Evolutionary conservation across 2,329 filamentous ascomycete species (phyloP).

Genomic region (Tolypocladium tropicale): DNA sequence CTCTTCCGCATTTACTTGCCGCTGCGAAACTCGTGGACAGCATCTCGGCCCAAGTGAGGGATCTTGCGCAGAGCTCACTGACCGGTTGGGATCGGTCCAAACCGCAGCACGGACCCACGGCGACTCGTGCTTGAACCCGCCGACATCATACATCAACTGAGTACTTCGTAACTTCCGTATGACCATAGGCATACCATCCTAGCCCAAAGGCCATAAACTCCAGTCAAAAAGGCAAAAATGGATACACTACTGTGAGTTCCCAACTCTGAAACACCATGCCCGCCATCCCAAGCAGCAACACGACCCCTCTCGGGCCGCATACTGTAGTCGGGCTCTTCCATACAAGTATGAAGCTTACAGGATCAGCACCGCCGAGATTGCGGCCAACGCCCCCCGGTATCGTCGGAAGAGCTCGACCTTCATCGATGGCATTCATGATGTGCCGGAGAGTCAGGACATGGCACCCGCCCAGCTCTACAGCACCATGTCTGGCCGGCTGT

Average conservation of each 20-base stretch:
- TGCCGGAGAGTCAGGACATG: constrained; percentile 69
- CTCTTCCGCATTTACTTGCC: too few species aligned
- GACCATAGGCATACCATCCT: not conserved
- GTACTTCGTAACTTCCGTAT: too few species aligned
- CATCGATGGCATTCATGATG: constrained; percentile 93
- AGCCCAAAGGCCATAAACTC: not conserved
- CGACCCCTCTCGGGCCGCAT: not conserved
- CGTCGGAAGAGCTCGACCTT: constrained; percentile 90
- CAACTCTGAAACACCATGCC: not conserved
- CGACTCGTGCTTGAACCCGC: not conserved
- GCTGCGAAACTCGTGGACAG: not conserved
- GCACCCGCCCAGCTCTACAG: constrained; percentile 96
- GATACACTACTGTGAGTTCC: constrained; percentile 51
- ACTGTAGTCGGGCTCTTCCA: not conserved
- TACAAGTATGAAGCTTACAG: not conserved
- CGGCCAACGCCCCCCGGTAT: constrained; percentile 81
- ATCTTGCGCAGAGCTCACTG: not conserved
- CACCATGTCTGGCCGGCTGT: constrained; percentile 92
- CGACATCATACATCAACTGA: not conserved
- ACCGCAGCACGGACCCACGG: not conserved
- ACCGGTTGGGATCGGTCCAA: not conserved
- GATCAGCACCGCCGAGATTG: constrained; percentile 75
- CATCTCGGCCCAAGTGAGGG: not conserved
- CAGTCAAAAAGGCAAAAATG: constrained; percentile 28
- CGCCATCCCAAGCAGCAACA: not conserved